Conservation (phyloP, 345 rosid genomes). For the Populus davidiana region DNA sequence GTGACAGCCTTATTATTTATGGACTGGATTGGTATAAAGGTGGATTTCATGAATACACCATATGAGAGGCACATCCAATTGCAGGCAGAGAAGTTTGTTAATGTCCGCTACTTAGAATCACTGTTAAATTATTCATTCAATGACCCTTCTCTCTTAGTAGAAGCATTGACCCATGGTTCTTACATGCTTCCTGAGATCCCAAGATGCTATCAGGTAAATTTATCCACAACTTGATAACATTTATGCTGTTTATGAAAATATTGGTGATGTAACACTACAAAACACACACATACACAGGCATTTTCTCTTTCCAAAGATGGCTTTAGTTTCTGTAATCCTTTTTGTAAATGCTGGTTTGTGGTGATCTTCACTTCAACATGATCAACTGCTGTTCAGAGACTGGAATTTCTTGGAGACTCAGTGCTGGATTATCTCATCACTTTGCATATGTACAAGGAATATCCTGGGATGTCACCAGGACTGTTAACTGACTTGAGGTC, state of each 20-base stretch:
- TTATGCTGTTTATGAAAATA: background rate
- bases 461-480: slow-evolving; percentile 77
- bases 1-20: slow-evolving; percentile 50
- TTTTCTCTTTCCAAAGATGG: background rate
- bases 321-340: background rate
- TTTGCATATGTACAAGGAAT: slow-evolving; percentile 41
- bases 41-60: slow-evolving; percentile 39
- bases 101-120: slow-evolving; percentile 45
- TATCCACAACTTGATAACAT: background rate
- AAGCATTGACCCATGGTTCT: slow-evolving; percentile 94
- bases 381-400: slow-evolving; percentile 46
- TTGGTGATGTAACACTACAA: background rate
- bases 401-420: slow-evolving; percentile 93
- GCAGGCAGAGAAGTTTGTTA: slow-evolving; percentile 43
- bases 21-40: slow-evolving; percentile 68
- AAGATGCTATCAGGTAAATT: slow-evolving; percentile 78
- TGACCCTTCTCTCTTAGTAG: slow-evolving; percentile 67
- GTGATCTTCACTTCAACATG: background rate
- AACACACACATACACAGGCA: background rate
- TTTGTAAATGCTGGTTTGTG: background rate
- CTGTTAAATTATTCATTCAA: slow-evolving; percentile 54
- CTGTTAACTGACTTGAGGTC: slow-evolving; percentile 84
- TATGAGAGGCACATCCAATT: slow-evolving; percentile 29
- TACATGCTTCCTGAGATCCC: slow-evolving; percentile 87
- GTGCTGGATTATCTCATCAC: slow-evolving; percentile 81